phyloP scores from a whole-genome alignment of 768 basidiomycete species.

The Serendipita indica region DNA sequence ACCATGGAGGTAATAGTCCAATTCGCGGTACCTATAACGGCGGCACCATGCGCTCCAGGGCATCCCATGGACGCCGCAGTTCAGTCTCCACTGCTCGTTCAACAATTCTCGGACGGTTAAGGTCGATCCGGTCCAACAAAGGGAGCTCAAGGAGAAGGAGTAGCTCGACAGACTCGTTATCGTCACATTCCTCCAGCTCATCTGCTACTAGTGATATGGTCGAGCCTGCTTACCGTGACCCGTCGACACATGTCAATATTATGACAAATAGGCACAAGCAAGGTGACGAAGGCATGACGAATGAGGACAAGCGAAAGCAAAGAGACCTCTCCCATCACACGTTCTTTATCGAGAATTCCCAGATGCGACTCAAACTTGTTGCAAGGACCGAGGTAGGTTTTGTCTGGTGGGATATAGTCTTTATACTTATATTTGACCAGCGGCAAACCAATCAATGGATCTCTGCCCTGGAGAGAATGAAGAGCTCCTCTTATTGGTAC shows the following conservation, averaged over 20 bases:
- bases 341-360: conserved; percentile 85
- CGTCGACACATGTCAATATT: conserved; percentile 15
- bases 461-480: conserved; percentile 70
- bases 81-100: conserved; percentile 2
- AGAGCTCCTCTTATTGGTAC: conserved; percentile 61
- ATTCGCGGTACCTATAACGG: background rate
- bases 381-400: conserved; percentile 71
- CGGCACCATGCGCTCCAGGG: background rate
- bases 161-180: conserved; percentile 26
- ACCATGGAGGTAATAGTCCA: background rate
- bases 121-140: conserved; percentile 15
- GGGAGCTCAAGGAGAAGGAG: conserved; percentile 16
- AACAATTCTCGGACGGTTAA: background rate
- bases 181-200: conserved; percentile 20
- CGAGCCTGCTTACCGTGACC: conserved; percentile 7
- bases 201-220: conserved; percentile 13
- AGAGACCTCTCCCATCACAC: conserved; percentile 80
- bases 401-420: background rate
- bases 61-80: background rate
- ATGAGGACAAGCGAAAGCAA: conserved; percentile 32
- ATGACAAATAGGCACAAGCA: conserved; percentile 17
- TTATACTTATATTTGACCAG: conserved; percentile 24
- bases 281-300: conserved; percentile 23
- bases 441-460: conserved; percentile 98
- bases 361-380: conserved; percentile 71